These are phyloP conservation scores for Fusarium hostae DNA, from an alignment of 2,329 filamentous ascomycete species.

Conservation along the genomic window DNA sequence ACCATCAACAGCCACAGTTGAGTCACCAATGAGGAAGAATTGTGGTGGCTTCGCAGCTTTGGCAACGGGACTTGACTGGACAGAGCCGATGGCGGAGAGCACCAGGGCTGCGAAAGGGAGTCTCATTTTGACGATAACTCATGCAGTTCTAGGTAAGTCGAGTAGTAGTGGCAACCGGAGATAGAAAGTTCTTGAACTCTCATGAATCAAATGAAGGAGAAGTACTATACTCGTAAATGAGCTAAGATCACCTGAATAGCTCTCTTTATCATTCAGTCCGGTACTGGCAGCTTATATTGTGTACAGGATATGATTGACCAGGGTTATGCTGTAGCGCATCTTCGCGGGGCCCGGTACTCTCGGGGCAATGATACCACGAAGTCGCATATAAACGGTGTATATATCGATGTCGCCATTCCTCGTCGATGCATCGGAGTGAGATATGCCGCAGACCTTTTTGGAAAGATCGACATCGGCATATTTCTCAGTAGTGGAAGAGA, in stretches of 20 bases:
- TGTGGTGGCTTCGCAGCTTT: background rate
- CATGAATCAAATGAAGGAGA: background rate
- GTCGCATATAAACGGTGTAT: background rate
- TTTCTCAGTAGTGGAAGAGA: background rate
- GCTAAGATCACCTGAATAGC: background rate
- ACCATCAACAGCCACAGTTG: background rate
- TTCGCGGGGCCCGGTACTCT: background rate
- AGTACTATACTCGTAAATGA: background rate
- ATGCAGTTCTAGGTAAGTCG: accelerated
- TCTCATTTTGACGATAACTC: background rate
- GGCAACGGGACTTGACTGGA: background rate
- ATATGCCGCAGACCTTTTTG: background rate
- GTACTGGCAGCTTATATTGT: background rate
- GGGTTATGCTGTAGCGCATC: background rate
- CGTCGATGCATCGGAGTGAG: background rate
- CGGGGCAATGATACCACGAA: slow-evolving; percentile 19
- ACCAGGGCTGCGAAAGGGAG: background rate
- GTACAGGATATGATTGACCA: accelerated
- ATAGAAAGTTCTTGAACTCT: accelerated
- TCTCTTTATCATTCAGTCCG: background rate
- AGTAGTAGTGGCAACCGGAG: background rate
- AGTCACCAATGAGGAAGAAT: slow-evolving; percentile 16
- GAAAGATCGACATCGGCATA: background rate
- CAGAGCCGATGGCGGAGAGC: background rate
- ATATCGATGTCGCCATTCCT: background rate